Percentiles rank a stretch among this genome's conserved stretches.
Evolutionary conservation across 2,329 filamentous ascomycete species (phyloP).

Genomic region (Arthrocladium fulminans): DNA sequence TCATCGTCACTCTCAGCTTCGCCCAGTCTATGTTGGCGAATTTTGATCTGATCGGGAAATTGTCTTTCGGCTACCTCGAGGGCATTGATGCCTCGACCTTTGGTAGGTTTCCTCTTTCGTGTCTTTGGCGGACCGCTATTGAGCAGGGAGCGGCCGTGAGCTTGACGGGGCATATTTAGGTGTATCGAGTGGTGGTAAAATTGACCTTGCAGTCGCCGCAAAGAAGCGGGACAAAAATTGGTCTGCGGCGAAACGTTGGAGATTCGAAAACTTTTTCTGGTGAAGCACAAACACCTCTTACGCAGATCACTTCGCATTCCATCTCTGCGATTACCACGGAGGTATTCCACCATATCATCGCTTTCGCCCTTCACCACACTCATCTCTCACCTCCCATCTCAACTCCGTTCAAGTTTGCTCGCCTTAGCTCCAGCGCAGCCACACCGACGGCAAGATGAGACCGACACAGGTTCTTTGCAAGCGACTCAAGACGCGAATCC

Average conservation of each 20-base stretch:
- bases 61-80: conserved; percentile 56
- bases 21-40: conserved; percentile 51
- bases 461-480: conserved; percentile 16
- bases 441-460: conserved; percentile 17
- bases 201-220: neutral
- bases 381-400: neutral
- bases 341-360: neutral
- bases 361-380: neutral
- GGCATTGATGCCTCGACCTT: conserved; percentile 48
- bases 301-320: no score
- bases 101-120: conserved; percentile 25
- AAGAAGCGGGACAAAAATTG: neutral
- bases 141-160: conserved; percentile 24
- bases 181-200: neutral
- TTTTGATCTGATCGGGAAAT: conserved; percentile 43
- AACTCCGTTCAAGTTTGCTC: no score
- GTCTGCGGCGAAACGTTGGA: neutral
- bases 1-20: conserved; percentile 46
- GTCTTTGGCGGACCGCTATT: conserved; percentile 14
- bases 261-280: conserved; percentile 8
- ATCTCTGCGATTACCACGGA: no score
- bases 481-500: conserved; percentile 15
- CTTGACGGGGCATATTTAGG: conserved; percentile 20
- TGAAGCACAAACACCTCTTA: neutral
- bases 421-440: neutral